phyloP scores from a whole-genome alignment of 768 basidiomycete genomes.

The Trametes maxima region DNA sequence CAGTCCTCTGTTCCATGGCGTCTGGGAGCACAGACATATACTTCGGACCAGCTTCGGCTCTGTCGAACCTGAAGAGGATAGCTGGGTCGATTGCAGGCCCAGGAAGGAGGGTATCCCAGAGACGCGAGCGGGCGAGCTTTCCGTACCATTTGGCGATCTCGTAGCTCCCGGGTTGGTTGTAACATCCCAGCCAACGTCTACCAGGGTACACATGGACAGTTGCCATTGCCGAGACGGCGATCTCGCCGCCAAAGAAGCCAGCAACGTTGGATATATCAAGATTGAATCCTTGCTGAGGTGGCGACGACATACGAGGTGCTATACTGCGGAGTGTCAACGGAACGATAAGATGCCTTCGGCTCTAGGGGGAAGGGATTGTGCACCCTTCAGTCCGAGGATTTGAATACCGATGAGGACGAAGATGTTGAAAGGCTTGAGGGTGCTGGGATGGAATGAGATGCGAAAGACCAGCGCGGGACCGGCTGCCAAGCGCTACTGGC shows the following conservation, averaged over 20 bases:
- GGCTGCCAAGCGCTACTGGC: too few species aligned
- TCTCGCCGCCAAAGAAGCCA: conserved; percentile 22
- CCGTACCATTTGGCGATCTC: conserved; percentile 22
- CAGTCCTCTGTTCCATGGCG: conserved; percentile 12
- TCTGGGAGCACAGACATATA: conserved; percentile 13
- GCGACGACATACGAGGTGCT: too few species aligned
- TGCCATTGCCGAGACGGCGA: conserved; percentile 19
- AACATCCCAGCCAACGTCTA: conserved; percentile 20
- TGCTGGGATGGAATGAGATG: too few species aligned
- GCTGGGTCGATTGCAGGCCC: conserved; percentile 18
- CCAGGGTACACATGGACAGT: conserved; percentile 20
- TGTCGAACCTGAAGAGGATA: conserved; percentile 17
- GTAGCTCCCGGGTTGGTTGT: conserved; percentile 21
- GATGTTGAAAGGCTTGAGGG: too few species aligned
- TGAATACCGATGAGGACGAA: too few species aligned
- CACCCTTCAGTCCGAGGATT: too few species aligned
- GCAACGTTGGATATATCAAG: conserved; percentile 20
- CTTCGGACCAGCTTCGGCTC: conserved; percentile 4
- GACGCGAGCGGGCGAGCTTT: conserved; percentile 16
- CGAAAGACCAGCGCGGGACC: too few species aligned
- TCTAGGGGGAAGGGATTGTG: too few species aligned
- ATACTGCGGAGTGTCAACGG: too few species aligned
- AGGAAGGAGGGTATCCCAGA: conserved; percentile 21
- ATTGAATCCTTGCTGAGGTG: neutral
- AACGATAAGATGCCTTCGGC: too few species aligned